phyloP scores from a whole-genome alignment of 2,329 filamentous ascomycete species.

The Beauveria pseudobassiana region DNA sequence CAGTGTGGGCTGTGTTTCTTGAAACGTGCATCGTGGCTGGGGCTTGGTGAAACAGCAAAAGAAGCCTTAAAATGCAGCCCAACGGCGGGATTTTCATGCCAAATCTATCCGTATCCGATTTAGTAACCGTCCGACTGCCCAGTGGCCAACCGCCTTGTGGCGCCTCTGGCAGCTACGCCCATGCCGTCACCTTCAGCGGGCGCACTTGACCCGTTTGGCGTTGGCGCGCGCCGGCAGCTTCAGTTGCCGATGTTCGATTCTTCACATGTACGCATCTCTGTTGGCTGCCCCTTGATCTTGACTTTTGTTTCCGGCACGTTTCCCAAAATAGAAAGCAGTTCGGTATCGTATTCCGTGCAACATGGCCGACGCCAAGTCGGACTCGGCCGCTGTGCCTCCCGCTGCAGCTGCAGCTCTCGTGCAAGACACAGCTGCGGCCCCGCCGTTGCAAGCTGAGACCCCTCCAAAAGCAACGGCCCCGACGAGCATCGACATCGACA shows the following conservation, averaged over 20 bases:
- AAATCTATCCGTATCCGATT: too few species aligned
- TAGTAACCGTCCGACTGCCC: too few species aligned
- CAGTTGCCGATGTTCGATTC: not conserved
- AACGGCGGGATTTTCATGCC: too few species aligned
- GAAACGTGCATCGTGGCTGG: not conserved
- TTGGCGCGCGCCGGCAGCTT: conserved; percentile 4
- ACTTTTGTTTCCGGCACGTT: not conserved
- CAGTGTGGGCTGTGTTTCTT: not conserved
- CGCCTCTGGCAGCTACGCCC: not conserved
- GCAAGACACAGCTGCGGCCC: not conserved
- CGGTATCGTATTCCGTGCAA: not conserved
- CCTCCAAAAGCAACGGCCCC: conserved; percentile 15
- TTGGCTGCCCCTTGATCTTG: not conserved
- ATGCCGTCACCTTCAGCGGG: not conserved
- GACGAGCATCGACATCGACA: conserved; percentile 27
- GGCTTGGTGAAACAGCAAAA: not conserved
- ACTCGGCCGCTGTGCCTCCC: not conserved
- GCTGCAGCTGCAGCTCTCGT: not conserved
- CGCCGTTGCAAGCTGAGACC: not conserved
- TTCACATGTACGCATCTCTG: not conserved
- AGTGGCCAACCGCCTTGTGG: not conserved
- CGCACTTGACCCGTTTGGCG: conserved; percentile 5
- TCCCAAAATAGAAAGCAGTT: not conserved
- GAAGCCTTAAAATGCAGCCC: too few species aligned
- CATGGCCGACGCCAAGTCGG: conserved; percentile 1